Evolutionary conservation across 2,329 filamentous ascomycete genomes (phyloP), one percentile per base, ranked within the genome.

Genomic region (Fusarium brevicatenulatum): DNA sequence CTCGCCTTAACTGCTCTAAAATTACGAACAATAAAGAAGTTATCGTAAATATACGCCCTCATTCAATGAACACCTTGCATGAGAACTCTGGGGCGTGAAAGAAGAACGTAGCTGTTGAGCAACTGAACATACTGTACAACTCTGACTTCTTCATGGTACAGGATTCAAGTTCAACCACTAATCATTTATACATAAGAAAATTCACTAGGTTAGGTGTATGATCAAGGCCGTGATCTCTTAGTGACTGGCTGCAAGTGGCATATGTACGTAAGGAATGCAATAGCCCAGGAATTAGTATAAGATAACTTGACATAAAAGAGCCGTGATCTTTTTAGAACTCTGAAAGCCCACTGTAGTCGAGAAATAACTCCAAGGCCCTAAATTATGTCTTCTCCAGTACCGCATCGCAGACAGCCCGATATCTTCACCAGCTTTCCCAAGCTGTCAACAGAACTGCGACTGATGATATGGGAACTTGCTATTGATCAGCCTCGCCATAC

Each of bases 71-170:
- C 15, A 23, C 8, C 16, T 2, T 18, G 47, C 8, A 23, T 32
- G 21, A 7, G 8, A 50, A 23, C 12, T 19, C 47, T 34, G n/a
- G 30, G 5, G 3, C 8, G 8, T 13, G 18, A 23, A 18, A 10
- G 30, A 23, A 50, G 7, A 8, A 23, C 2, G 3, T 34, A 15
- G 16, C 12, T 50, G n/a, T 52, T 15, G 18, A 23, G 16, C 3
- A 23, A 52, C 11, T 34, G 32, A 23, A 36, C 30, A 36, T 52
- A 9, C 12, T 15, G 12, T 25, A 15, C 9, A 9, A 8, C 11
- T 2, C 30, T 3, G 9, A 11, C 19, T 15, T 23, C 6, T 34
- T 10, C 1, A 0, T 4, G 3, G 8, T 3, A 52, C 18, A 23
- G 21, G 32, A 19, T 2, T 52, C 9, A 15, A 6, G 16, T 25